A percentile compares a stretch with the other conserved stretches of the same genome.
Evolutionary conservation across 139 green algal species (phyloP).

Genomic region (Chlorella sorokiniana): DNA sequence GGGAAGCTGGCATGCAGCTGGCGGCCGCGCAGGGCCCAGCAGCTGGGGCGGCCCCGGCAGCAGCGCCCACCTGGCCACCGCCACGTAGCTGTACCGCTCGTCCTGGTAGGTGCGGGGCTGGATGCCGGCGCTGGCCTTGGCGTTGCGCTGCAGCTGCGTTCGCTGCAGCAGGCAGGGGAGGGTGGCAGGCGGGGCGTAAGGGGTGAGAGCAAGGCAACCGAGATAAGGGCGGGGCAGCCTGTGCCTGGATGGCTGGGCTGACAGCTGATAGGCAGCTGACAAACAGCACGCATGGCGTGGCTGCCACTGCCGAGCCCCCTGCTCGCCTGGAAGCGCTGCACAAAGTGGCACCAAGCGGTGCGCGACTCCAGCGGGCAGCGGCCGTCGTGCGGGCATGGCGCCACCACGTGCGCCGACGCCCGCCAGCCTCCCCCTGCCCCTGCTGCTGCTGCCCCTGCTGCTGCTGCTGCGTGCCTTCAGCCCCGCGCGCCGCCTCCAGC

Average conservation of each 20-base stretch:
- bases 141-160: conserved; percentile 21
- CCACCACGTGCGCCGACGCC: conserved; percentile 69
- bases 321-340: conserved; percentile 61
- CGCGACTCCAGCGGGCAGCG: conserved; percentile 67
- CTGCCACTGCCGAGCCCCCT: neutral
- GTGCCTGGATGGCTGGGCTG: neutral
- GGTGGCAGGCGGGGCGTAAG: too few species aligned
- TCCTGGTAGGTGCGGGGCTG: conserved; percentile 52
- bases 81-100: conserved; percentile 87
- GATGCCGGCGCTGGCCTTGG: conserved; percentile 30
- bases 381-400: conserved; percentile 84
- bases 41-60: neutral
- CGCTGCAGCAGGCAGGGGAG: too few species aligned
- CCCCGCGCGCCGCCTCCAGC: neutral
- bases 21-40: neutral
- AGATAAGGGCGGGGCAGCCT: neutral
- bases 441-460: neutral
- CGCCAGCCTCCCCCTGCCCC: neutral
- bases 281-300: neutral
- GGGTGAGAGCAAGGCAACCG: neutral
- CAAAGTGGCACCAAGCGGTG: conserved; percentile 81
- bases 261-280: neutral
- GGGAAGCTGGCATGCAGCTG: neutral
- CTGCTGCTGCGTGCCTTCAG: conserved; percentile 18
- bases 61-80: conserved; percentile 52